Base-by-base conservation (phyloP, 1,284 basidiomycete species). In the Leccinum griseonigrum region DNA sequence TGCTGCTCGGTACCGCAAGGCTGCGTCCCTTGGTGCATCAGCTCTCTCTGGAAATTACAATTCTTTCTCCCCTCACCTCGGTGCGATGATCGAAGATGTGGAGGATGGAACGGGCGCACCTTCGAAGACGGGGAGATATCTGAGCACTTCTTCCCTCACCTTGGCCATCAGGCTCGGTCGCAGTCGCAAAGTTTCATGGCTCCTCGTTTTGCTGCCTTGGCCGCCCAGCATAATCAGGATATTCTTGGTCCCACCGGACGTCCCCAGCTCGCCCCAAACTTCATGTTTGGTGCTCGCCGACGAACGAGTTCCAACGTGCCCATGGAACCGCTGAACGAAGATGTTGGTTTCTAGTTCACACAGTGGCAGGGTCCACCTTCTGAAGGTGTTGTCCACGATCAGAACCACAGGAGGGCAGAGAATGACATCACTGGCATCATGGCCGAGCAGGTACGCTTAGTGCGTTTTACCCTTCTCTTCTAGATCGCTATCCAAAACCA, bases 401-500 rank as follows among this genome's bases (percentile, higher is more conserved):
- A 75, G 60, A 74, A 72, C 53, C 83, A 84, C 66, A 79, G 87
- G 65, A 85, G 87, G 69, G 74, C 77, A 16, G 87, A 26, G 22
- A 26, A 84, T 60, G 93, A 95, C 71, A 86, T 95, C 56, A 85
- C 83, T 57, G 90, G 90, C 22, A 90, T 94, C 60, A 92, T 95
- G 90, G 92, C 92, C 22, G 92, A 95, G 75, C 94, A 96, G 84
- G 93, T 93, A 69, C 64, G 74, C 59, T 8, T 54, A 22, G 34
- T 16, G 55, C 38, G 18, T 53, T 54, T 51, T 31, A 50, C 63
- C 66, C 16, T 64, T 62, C n/a, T 61, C 56, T 52, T 62, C 28
- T 72, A 96, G 93, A 91, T 95, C 68, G 92, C 92, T 52, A 73
- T 97, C 59, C 94, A 97, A 76, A 91, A 76, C 68, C 92, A 96